Percentiles rank a stretch among this genome's conserved stretches.
These are phyloP conservation scores for Trypanosoma brucei DNA, from an alignment of 208 protist species.

Conservation along the genomic window DNA sequence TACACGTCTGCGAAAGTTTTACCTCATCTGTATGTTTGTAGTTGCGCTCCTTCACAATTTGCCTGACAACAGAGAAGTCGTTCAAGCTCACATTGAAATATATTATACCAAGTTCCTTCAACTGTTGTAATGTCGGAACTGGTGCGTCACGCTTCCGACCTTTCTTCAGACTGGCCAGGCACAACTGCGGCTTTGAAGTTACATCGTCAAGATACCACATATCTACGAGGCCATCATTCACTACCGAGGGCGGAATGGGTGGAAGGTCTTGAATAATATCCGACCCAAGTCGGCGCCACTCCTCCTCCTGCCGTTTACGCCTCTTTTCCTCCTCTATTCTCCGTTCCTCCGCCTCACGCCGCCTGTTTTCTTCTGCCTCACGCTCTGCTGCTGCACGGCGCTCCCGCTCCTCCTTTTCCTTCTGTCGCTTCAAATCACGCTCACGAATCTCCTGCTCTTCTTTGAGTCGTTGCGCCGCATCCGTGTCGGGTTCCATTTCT, in stretches of 20 bases:
- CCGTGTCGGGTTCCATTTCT: not conserved
- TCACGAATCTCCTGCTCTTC: conserved; percentile 83
- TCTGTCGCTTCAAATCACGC: conserved; percentile 60
- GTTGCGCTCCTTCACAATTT: conserved; percentile 80
- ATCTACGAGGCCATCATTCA: conserved; percentile 42
- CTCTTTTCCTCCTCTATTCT: conserved; percentile 66
- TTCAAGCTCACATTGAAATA: conserved; percentile 79
- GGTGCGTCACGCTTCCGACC: conserved; percentile 49
- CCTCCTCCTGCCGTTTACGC: conserved; percentile 60
- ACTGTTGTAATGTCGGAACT: conserved; percentile 52
- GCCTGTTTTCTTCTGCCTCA: conserved; percentile 53
- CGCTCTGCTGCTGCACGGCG: conserved; percentile 51
- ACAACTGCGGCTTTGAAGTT: conserved; percentile 52
- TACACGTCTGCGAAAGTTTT: conserved; percentile 80
- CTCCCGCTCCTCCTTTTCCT: conserved; percentile 72
- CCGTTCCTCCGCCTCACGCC: conserved; percentile 53
- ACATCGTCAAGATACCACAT: conserved; percentile 89
- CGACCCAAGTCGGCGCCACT: conserved; percentile 77
- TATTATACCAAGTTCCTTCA: conserved; percentile 78
- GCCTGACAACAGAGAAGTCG: conserved; percentile 82
- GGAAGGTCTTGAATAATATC: conserved; percentile 80
- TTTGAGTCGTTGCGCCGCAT: conserved; percentile 46
- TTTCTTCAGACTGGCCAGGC: conserved; percentile 68
- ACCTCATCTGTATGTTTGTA: conserved; percentile 91
- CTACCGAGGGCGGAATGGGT: conserved; percentile 63